Evolutionary conservation across 768 basidiomycete genomes (phyloP), one percentile per base, ranked within the genome.

Genomic region (Boletus vermiculosoides): DNA sequence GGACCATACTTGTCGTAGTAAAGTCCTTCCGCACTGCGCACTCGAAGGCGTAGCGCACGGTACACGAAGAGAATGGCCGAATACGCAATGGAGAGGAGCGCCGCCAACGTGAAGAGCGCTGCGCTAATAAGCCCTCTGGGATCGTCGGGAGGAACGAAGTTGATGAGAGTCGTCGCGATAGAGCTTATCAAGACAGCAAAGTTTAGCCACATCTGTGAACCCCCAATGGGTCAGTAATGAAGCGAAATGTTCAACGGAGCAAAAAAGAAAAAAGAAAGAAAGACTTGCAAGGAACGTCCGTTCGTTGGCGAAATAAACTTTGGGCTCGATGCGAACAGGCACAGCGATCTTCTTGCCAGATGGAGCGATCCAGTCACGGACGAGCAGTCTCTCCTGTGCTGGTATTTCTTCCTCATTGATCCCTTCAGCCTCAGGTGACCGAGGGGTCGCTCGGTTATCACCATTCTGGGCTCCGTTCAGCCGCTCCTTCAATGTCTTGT

Each of bases 221-320:
- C 13, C 49, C 55, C 30, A 20, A 11, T 13, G 25, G 28, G 23
- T 61, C 39, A 64, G 53, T 45, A 30, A 18, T 23, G 23, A 49
- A 16, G 45, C 10, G 6, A 12, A 7, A 33, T 31, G 10, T 20
- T n/a, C 4, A 28, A 34, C 16, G 4, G 52, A 54, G n/a, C 1
- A 45, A 44, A 25, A 2, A 28, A 28, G 25, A 6, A 5, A 28
- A 28, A 28, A 28, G 28, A 36, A 23, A 22, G 20, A 37, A 37
- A 25, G 34, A 78, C 92, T 74, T 71, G 92, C 94, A 74, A 95
- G 71, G 80, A 94, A 96, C 15, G 95, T 98, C 58, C 96, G 81
- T 73, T 98, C 95, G 37, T 88, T 87, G 7, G 97, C 97, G 70
- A 98, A 99, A 69, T 95, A 96, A 4, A 97, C 94, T 75, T 99